These are phyloP conservation scores for Silene noctiflora DNA, from an alignment of 179 eudicot species.

Conservation along the genomic window DNA sequence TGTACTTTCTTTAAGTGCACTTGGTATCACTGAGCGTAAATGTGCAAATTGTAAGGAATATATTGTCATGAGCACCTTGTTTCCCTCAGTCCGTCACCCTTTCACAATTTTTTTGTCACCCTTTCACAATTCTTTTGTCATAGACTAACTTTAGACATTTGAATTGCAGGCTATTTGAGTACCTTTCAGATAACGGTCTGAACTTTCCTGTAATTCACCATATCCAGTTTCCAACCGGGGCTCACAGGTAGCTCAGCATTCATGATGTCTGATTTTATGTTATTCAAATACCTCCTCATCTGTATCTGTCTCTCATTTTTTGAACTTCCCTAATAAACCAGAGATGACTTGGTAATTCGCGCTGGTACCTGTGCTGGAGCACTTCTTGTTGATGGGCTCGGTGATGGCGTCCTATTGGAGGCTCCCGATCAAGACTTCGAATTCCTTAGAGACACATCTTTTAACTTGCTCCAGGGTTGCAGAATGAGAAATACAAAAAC, in stretches of 20 bases:
- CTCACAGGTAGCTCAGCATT: slow-evolving; percentile 58
- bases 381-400: slow-evolving; percentile 97
- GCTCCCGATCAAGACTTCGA: slow-evolving; percentile 85
- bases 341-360: slow-evolving; percentile 90
- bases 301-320: background rate
- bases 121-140: no score
- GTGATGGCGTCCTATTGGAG: slow-evolving; percentile 89
- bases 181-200: slow-evolving; percentile 63
- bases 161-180: slow-evolving; percentile 81
- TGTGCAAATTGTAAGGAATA: background rate
- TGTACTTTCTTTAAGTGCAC: no score
- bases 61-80: background rate
- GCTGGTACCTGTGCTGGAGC: slow-evolving; percentile 94
- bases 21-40: no score
- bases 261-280: background rate
- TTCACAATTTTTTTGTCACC: background rate
- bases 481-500: slow-evolving; percentile 99
- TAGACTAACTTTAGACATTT: slow-evolving; percentile 14
- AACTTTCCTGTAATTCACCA: slow-evolving; percentile 91
- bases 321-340: slow-evolving; percentile 21
- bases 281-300: background rate
- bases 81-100: background rate
- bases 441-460: slow-evolving; percentile 83
- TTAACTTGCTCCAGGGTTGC: slow-evolving; percentile 97
- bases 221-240: slow-evolving; percentile 64